Evolutionary conservation across 148 eudicot genomes (phyloP).

Genomic region (Persicaria tinctoria): DNA sequence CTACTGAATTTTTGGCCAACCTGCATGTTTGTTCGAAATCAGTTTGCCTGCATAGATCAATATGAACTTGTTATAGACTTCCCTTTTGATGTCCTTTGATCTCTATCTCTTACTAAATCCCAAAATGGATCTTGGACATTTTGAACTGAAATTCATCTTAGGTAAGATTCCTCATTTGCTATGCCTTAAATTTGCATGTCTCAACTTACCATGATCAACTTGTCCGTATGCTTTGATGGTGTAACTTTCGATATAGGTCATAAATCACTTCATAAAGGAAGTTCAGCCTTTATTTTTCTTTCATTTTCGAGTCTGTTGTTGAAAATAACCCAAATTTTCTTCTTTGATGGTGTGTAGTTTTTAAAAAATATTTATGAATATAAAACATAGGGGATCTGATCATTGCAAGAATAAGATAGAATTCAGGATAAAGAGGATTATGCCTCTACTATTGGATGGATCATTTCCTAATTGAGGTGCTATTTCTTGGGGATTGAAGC

Average conservation of each 20-base stretch:
- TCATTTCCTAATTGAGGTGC: background rate
- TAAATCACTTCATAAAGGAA: background rate
- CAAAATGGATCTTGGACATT: background rate
- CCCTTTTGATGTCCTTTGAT: background rate
- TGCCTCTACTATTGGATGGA: background rate
- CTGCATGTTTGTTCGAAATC: background rate
- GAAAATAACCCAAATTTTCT: background rate
- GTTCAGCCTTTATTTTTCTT: background rate
- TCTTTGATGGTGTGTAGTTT: background rate
- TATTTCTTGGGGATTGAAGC: background rate
- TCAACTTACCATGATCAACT: background rate
- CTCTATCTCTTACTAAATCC: background rate
- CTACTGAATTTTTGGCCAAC: background rate
- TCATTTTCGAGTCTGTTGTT: background rate
- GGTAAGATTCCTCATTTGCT: background rate
- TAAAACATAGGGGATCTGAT: background rate
- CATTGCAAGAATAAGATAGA: background rate
- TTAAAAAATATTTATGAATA: background rate
- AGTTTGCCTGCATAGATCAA: background rate
- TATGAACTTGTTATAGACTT: background rate
- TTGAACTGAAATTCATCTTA: background rate
- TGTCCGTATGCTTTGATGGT: background rate
- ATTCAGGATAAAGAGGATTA: background rate
- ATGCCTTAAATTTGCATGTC: background rate
- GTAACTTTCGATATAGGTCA: background rate